Evolutionary conservation across 208 protist genomes (phyloP).

Genomic region (Porcisia deanei): DNA sequence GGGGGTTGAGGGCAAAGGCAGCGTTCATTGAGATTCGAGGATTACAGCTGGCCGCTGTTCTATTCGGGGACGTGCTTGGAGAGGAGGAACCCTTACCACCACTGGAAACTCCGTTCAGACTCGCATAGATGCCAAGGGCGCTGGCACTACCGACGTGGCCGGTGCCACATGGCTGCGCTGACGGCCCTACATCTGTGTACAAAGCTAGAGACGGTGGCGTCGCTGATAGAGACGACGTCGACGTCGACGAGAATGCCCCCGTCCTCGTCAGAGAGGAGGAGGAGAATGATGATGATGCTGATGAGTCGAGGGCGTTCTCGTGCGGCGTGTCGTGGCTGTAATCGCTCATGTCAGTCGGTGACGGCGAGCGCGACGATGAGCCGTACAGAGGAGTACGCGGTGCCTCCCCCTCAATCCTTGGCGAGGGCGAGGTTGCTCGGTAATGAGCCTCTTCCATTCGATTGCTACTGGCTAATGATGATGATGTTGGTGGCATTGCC

Average conservation of each 20-base stretch:
- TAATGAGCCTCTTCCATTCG: background rate
- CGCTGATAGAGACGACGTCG: background rate
- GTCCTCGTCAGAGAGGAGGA: constrained; percentile 12
- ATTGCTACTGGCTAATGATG: background rate
- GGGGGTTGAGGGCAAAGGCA: constrained; percentile 64
- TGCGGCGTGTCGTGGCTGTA: background rate
- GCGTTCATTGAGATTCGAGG: constrained; percentile 58
- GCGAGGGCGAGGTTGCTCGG: background rate
- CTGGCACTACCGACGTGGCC: background rate
- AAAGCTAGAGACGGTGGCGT: background rate
- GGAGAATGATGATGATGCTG: constrained; percentile 8
- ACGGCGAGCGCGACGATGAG: background rate
- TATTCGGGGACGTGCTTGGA: constrained; percentile 4
- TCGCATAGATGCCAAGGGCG: background rate
- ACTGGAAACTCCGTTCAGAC: background rate
- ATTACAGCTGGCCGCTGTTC: constrained; percentile 18
- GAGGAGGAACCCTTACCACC: background rate
- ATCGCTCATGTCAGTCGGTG: background rate
- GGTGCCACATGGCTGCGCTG: background rate
- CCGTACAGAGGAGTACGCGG: background rate
- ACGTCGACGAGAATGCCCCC: background rate
- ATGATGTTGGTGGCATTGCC: background rate
- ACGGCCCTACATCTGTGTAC: background rate
- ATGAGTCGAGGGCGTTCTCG: background rate
- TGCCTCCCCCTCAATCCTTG: background rate